These are phyloP conservation scores for Xylariaceae sp. DNA, from an alignment of 2,329 filamentous ascomycete species.

Conservation along the genomic window DNA sequence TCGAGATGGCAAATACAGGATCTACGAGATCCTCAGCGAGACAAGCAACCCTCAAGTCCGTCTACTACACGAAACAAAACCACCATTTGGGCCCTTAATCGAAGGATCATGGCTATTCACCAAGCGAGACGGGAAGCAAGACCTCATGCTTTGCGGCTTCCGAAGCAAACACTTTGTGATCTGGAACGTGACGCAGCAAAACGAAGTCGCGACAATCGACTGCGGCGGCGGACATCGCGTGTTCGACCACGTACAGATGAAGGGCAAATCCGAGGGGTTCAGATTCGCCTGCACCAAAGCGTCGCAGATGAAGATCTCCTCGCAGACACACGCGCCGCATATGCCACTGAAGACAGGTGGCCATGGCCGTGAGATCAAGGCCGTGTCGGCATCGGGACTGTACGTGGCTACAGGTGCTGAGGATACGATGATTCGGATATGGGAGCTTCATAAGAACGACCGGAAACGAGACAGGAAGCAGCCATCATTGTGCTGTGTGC, in stretches of 20 bases:
- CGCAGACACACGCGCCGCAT: slow-evolving; percentile 47
- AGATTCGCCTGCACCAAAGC: slow-evolving; percentile 79
- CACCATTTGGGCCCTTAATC: slow-evolving; percentile 77
- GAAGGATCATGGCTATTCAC: slow-evolving; percentile 70
- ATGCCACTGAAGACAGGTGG: slow-evolving; percentile 69
- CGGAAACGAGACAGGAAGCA: slow-evolving; percentile 26
- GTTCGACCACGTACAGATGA: slow-evolving; percentile 60
- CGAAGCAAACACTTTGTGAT: slow-evolving; percentile 79
- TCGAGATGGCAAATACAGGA: slow-evolving; percentile 77
- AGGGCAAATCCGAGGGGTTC: slow-evolving; percentile 42
- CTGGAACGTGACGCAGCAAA: slow-evolving; percentile 76
- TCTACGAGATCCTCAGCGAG: slow-evolving; percentile 56
- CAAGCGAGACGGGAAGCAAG: slow-evolving; percentile 43
- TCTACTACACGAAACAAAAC: slow-evolving; percentile 70
- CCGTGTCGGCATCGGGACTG: slow-evolving; percentile 48
- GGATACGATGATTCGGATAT: slow-evolving; percentile 78
- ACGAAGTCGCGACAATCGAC: slow-evolving; percentile 73
- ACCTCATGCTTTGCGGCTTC: slow-evolving; percentile 82
- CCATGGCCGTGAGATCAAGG: slow-evolving; percentile 86
- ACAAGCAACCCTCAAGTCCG: slow-evolving; percentile 41
- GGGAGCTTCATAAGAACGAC: slow-evolving; percentile 50
- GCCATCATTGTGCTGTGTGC: slow-evolving; percentile 56
- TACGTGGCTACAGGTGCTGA: slow-evolving; percentile 72
- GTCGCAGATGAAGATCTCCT: slow-evolving; percentile 57
- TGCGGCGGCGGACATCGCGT: slow-evolving; percentile 86